Base-by-base conservation (phyloP, 768 basidiomycete species). In the Phanerochaete sordida region DNA sequence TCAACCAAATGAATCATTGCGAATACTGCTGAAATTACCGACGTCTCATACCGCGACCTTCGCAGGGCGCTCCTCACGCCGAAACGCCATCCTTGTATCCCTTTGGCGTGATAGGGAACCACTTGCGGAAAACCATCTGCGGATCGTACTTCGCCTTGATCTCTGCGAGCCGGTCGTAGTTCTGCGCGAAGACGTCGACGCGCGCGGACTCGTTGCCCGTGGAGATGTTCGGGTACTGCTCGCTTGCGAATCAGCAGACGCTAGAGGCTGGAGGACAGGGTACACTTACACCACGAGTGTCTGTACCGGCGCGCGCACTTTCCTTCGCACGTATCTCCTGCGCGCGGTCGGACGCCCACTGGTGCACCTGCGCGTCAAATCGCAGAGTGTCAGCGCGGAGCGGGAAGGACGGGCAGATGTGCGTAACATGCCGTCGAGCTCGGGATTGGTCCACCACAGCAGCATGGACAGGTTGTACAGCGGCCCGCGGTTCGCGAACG, bases 71-170 rank as follows among this genome's bases (percentile, higher is more conserved):
- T n/a, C n/a, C n/a, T n/a, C n/a, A n/a, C n/a, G n/a, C n/a, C n/a
- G n/a, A n/a, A n/a, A n/a, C n/a, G n/a, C n/a, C n/a, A n/a, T n/a
- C n/a, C n/a, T n/a, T n/a, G n/a, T n/a, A n/a, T n/a, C 33, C 27
- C 43, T 60, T 60, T 24, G 60, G 60, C 13, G 12, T 24, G 48
- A 57, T 57, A 2, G 45, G 45, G 43, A 56, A 56, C 60, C 60
- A 61, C 43, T 57, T 61, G 21, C 50, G 33, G 56, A 61, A 61
- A 11, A 61, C 60, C 33, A 28, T 51, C 12, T 33, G 15, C 37
- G 60, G 60, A 47, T 61, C 60, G 43, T 61, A 61, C 33, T 51
- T 57, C 16, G 62, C 62, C 62, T 63, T 63, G 53, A 63, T 12
- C 24, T 60, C 58, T 2, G 37, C 30, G 16, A 63, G 59, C 2